phyloP scores from a whole-genome alignment of 2,329 filamentous ascomycete species.

The Coniochaeta prunicola region DNA sequence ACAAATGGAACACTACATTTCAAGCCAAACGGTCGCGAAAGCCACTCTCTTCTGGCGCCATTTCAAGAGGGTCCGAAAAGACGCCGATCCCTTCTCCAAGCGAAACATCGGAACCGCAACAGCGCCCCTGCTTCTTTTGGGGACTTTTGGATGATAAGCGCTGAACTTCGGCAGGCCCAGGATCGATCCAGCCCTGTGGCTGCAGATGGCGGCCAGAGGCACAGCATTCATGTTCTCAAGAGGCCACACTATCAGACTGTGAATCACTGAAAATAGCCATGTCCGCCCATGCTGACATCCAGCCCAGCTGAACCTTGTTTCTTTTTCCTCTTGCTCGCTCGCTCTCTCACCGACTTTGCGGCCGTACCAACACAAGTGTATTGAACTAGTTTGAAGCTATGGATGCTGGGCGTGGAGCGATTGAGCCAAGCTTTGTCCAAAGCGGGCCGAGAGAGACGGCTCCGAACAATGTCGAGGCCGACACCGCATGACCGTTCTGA shows the following conservation, averaged over 20 bases:
- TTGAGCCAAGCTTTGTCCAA: not conserved
- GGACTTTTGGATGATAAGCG: not conserved
- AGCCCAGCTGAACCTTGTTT: not conserved
- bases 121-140: not conserved
- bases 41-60: not conserved
- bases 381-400: not conserved
- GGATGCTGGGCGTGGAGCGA: not conserved
- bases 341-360: not conserved
- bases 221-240: not conserved
- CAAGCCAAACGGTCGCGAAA: not conserved
- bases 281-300: not conserved
- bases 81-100: not conserved
- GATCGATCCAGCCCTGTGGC: not conserved
- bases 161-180: not conserved
- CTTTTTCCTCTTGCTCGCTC: not conserved
- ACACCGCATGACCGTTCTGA: not conserved
- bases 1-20: not conserved
- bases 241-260: not conserved
- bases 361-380: not conserved
- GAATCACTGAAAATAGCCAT: not conserved
- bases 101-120: not conserved
- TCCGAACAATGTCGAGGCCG: not conserved
- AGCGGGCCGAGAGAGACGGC: not conserved
- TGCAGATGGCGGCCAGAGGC: too few species aligned
- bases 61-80: not conserved